Conservation (phyloP, 495 filamentous ascomycete genomes). For the Glutinoglossum americanum region DNA sequence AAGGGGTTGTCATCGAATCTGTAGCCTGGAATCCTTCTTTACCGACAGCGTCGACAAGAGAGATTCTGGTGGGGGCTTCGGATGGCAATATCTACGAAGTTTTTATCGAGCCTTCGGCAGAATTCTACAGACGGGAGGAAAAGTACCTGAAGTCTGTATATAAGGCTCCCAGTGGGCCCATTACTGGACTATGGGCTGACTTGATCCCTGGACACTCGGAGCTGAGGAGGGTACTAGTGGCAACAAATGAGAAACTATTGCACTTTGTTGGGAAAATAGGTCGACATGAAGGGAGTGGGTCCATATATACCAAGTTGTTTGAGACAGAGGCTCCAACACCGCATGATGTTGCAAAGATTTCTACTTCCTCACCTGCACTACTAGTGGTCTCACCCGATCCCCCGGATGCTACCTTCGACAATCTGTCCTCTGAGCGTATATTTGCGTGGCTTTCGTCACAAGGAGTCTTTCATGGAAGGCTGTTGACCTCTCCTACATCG, state of each 20-base stretch:
- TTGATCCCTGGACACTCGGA: constrained; percentile 41
- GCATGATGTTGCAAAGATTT: constrained; percentile 39
- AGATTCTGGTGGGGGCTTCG: constrained; percentile 79
- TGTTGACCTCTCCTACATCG: constrained; percentile 29
- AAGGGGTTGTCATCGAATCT: constrained; percentile 68
- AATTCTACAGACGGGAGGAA: constrained; percentile 89
- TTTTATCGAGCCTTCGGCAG: constrained; percentile 81
- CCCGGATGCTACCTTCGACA: constrained; percentile 26
- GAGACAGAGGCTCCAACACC: constrained; percentile 58
- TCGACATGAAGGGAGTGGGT: constrained; percentile 53
- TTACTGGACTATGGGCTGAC: constrained; percentile 72
- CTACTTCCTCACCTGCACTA: constrained; percentile 33
- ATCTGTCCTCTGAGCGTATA: constrained; percentile 33
- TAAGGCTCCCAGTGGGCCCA: constrained; percentile 50
- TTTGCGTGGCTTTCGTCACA: constrained; percentile 83
- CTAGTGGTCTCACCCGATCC: constrained; percentile 58
- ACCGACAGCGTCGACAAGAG: constrained; percentile 83
- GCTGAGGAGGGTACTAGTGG: constrained; percentile 49
- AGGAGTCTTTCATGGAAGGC: constrained; percentile 69
- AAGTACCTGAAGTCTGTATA: constrained; percentile 69
- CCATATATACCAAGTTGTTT: constrained; percentile 71
- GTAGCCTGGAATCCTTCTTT: constrained; percentile 92
- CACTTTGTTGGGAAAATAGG: constrained; percentile 62
- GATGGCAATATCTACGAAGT: constrained; percentile 91
- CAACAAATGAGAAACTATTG: constrained; percentile 49